Percentiles rank a stretch among this genome's conserved stretches.
Evolutionary conservation across 1,284 basidiomycete species (phyloP).

Genomic region (Ustilago shanxiensis): DNA sequence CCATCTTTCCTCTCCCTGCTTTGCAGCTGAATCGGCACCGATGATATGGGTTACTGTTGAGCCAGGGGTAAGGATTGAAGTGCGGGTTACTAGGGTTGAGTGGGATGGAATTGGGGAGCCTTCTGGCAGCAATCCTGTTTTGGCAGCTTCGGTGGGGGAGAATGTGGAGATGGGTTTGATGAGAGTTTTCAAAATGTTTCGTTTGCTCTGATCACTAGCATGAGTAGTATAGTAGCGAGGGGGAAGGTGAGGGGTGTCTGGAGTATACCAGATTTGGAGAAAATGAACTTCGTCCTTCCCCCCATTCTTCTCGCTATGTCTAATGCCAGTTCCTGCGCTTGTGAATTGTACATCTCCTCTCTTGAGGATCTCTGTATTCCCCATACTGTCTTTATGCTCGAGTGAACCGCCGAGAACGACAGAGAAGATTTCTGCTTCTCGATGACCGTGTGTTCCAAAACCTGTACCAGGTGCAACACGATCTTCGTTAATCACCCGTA

Average conservation of each 20-base stretch:
- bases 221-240: slow-evolving; percentile 60
- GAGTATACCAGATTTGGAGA: slow-evolving; percentile 62
- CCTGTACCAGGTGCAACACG: slow-evolving; percentile 82
- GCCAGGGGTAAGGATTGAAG: slow-evolving; percentile 43
- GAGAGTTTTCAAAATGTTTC: slow-evolving; percentile 51
- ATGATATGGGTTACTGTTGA: slow-evolving; percentile 40
- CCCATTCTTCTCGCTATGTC: slow-evolving; percentile 79
- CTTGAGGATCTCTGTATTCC: slow-evolving; percentile 86
- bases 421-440: slow-evolving; percentile 85
- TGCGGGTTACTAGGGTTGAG: slow-evolving; percentile 46
- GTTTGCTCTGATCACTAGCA: slow-evolving; percentile 45
- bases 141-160: slow-evolving; percentile 16
- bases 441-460: slow-evolving; percentile 86
- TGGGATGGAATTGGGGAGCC: slow-evolving; percentile 55
- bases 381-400: slow-evolving; percentile 83
- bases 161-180: slow-evolving; percentile 51
- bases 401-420: slow-evolving; percentile 84
- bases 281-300: slow-evolving; percentile 71
- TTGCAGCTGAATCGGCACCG: slow-evolving; percentile 44
- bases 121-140: slow-evolving; percentile 39
- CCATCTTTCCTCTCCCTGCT: slow-evolving; percentile 45
- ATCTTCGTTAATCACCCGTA: slow-evolving; percentile 85
- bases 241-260: slow-evolving; percentile 29
- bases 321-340: slow-evolving; percentile 86
- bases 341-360: slow-evolving; percentile 92